phyloP scores from a whole-genome alignment of 2,329 filamentous ascomycete genomes.

The Dryadomyces quercivorus region DNA sequence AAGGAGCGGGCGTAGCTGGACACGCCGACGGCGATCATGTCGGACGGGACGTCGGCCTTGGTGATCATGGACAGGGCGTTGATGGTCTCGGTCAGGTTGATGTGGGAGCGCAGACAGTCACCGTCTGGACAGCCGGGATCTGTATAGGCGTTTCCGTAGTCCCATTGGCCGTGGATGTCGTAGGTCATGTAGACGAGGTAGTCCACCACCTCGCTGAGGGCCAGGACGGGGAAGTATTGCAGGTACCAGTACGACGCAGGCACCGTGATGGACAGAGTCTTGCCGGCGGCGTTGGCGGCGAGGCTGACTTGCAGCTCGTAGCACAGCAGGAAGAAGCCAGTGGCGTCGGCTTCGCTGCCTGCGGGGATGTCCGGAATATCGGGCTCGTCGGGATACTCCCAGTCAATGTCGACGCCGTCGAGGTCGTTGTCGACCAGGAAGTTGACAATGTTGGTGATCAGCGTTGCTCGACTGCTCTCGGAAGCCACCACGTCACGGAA shows the following conservation, averaged over 20 bases:
- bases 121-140: conserved; percentile 17
- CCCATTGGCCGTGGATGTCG: conserved; percentile 27
- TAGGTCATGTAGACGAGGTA: conserved; percentile 24
- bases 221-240: conserved; percentile 18
- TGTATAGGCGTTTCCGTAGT: conserved; percentile 14
- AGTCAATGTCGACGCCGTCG: conserved; percentile 9
- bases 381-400: conserved; percentile 6
- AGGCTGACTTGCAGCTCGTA: too few species aligned
- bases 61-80: conserved; percentile 24
- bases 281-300: too few species aligned
- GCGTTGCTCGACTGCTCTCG: neutral
- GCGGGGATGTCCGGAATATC: conserved; percentile 19
- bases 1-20: conserved; percentile 22
- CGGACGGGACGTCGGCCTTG: conserved; percentile 17
- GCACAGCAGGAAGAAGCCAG: conserved; percentile 5
- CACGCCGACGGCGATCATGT: conserved; percentile 21
- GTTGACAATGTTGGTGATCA: neutral
- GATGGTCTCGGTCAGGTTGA: conserved; percentile 26
- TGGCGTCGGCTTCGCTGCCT: too few species aligned
- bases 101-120: conserved; percentile 20
- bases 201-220: conserved; percentile 16
- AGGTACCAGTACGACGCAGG: conserved; percentile 22
- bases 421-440: neutral
- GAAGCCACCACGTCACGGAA: too few species aligned
- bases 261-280: conserved; percentile 16